phyloP scores from a whole-genome alignment of 2,329 filamentous ascomycete species.

The Colletotrichum sp. region DNA sequence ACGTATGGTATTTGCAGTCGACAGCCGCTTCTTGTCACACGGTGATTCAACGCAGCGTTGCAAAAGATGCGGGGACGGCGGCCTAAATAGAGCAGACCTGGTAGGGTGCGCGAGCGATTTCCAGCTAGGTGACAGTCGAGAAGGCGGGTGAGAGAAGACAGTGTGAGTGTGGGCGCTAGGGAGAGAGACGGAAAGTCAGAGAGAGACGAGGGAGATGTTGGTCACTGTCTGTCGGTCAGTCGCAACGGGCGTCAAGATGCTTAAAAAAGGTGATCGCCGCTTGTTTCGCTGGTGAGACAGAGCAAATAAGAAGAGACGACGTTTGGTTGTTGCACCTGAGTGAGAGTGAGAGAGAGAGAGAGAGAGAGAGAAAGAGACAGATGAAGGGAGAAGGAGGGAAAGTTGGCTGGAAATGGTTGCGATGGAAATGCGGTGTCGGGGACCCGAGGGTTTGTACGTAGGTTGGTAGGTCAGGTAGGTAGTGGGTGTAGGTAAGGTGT shows the following conservation, averaged over 20 bases:
- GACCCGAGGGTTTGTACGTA: neutral
- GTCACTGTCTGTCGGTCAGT: neutral
- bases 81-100: neutral
- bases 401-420: constrained; percentile 7
- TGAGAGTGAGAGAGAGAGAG: neutral
- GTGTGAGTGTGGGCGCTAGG: neutral
- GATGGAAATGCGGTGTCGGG: constrained; percentile 18
- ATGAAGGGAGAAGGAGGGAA: neutral
- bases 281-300: neutral
- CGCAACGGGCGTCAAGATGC: neutral
- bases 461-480: neutral
- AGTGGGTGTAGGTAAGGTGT: neutral
- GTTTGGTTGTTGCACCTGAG: neutral
- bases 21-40: constrained; percentile 2
- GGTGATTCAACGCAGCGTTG: neutral
- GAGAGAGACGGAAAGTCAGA: neutral
- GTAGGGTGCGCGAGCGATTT: neutral
- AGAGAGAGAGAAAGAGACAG: neutral
- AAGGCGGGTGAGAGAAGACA: neutral
- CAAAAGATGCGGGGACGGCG: neutral
- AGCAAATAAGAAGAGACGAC: neutral
- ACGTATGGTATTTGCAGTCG: neutral
- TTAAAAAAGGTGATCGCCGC: neutral
- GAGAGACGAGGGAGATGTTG: neutral
- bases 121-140: neutral